phyloP scores from a whole-genome alignment of 148 eudicot species.

The Mesembryanthemum crystallinum region DNA sequence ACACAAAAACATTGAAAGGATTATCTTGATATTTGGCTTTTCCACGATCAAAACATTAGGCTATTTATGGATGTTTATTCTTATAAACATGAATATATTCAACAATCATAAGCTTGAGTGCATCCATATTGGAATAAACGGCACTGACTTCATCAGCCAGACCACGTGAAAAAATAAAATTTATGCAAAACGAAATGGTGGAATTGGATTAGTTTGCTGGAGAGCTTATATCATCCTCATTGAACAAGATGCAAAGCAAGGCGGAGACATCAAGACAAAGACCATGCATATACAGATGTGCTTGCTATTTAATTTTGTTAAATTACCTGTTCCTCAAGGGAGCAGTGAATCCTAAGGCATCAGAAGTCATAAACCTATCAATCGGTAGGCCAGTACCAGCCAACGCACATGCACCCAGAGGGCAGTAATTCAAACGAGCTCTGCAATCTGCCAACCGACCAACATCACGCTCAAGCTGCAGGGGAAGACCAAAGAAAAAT shows the following conservation, averaged over 20 bases:
- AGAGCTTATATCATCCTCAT: not conserved
- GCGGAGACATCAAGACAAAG: not conserved
- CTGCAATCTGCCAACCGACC: slow-evolving; percentile 84
- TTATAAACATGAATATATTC: not conserved
- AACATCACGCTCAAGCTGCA: slow-evolving; percentile 96
- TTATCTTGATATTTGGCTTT: not conserved
- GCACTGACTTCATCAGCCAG: not conserved
- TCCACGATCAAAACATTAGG: not conserved
- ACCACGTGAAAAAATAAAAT: not conserved
- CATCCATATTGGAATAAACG: not conserved
- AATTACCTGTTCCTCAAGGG: slow-evolving; percentile 91
- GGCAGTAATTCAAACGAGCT: slow-evolving; percentile 81
- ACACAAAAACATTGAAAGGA: not conserved
- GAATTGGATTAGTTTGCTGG: not conserved
- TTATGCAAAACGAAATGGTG: not conserved
- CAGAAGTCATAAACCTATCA: slow-evolving; percentile 92
- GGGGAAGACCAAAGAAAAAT: not conserved
- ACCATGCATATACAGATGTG: not conserved
- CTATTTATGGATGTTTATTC: not conserved
- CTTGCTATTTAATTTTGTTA: not conserved
- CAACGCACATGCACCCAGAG: slow-evolving; percentile 97
- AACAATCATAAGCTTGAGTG: not conserved
- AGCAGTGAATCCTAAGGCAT: slow-evolving; percentile 82
- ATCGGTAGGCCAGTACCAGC: slow-evolving; percentile 99
- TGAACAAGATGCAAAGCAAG: not conserved